These are phyloP conservation scores for Vachellia collinsii DNA, from an alignment of 306 rosid species.

Conservation along the genomic window DNA sequence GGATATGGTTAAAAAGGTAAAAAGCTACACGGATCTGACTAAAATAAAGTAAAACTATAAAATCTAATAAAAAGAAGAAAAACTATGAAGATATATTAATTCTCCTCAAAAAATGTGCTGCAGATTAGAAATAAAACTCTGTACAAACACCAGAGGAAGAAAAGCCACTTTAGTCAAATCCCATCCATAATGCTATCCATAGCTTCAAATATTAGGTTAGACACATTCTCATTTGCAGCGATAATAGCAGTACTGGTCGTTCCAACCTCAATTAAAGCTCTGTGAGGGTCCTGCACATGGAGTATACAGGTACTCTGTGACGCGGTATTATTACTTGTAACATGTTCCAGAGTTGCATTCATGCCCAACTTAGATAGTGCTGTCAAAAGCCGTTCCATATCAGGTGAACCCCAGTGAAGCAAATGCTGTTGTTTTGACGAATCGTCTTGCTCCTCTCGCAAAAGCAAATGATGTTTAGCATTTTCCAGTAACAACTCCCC, in stretches of 20 bases:
- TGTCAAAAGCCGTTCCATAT: constrained; percentile 54
- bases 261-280: constrained; percentile 65
- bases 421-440: constrained; percentile 40
- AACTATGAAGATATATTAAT: no score
- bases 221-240: constrained; percentile 32
- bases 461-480: constrained; percentile 53
- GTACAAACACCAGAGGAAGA: constrained; percentile 4
- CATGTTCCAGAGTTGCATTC: constrained; percentile 46
- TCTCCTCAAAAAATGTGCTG: no score
- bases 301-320: constrained; percentile 36
- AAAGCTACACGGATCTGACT: no score
- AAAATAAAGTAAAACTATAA: no score
- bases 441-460: constrained; percentile 34
- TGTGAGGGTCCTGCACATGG: constrained; percentile 55
- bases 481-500: constrained; percentile 59
- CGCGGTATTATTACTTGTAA: constrained; percentile 28
- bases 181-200: constrained; percentile 53
- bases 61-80: no score
- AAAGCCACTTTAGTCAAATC: constrained; percentile 34
- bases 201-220: constrained; percentile 58
- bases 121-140: background rate
- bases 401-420: constrained; percentile 61
- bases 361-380: constrained; percentile 65
- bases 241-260: constrained; percentile 52
- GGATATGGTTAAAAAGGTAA: no score